Evolutionary conservation across 345 rosid species (phyloP).

Genomic region (Odontarrhena argentea): DNA sequence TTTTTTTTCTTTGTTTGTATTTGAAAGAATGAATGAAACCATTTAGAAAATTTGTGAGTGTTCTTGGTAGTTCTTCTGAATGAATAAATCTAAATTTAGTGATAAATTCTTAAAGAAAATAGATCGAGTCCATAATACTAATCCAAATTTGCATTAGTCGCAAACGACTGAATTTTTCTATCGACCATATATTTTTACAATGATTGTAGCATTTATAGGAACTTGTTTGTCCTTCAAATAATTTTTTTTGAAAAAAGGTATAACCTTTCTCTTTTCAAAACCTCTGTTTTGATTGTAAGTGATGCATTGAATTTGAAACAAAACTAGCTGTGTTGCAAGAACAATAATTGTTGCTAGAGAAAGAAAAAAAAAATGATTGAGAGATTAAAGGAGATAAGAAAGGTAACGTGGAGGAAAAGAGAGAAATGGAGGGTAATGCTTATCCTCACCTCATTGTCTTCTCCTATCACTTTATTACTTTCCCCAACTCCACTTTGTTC

Average conservation of each 20-base stretch:
- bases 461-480: conserved; percentile 33
- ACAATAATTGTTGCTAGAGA: conserved; percentile 14
- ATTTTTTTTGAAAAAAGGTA: neutral
- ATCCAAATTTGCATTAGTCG: too few relatives aligned
- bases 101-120: too few relatives aligned
- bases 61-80: too few relatives aligned
- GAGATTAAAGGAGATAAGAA: conserved; percentile 18
- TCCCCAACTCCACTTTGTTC: conserved; percentile 34
- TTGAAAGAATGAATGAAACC: neutral
- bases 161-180: too few relatives aligned
- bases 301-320: conserved; percentile 24
- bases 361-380: neutral
- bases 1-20: neutral
- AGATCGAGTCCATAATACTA: too few relatives aligned
- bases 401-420: conserved; percentile 37
- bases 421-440: conserved; percentile 33
- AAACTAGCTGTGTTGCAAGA: neutral
- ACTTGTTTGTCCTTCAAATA: too few relatives aligned
- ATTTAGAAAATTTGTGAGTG: neutral
- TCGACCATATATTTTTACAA: too few relatives aligned
- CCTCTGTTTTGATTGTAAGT: conserved; percentile 3
- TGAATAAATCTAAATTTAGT: too few relatives aligned
- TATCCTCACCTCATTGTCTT: conserved; percentile 39
- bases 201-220: too few relatives aligned
- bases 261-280: neutral